Conservation (phyloP, 1,139 yeast species). For the Sugiyamaella paludigena region DNA sequence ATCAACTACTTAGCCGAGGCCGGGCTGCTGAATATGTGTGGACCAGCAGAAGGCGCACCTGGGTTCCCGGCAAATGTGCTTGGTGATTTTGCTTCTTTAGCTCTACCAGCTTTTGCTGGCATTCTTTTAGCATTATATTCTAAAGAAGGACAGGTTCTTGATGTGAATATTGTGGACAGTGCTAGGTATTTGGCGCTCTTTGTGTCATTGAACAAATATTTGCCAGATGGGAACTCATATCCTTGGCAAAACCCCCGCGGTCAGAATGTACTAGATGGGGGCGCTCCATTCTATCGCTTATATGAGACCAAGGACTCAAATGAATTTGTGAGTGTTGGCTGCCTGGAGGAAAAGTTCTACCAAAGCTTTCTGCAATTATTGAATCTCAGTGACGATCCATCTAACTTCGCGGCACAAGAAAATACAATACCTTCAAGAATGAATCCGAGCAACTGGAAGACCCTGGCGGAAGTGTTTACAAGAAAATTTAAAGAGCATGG, state of each 20-base stretch:
- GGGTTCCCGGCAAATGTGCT: slow-evolving; percentile 5
- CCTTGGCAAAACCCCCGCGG: slow-evolving; percentile 5
- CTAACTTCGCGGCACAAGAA: too few relatives aligned
- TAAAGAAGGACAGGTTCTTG: slow-evolving; percentile 5
- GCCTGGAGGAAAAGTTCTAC: too few relatives aligned
- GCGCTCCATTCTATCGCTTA: too few relatives aligned
- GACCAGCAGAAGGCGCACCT: slow-evolving; percentile 4
- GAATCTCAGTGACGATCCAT: too few relatives aligned
- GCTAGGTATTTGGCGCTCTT: slow-evolving; percentile 5
- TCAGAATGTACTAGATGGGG: too few relatives aligned
- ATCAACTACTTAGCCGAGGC: slow-evolving; percentile 7
- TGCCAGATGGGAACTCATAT: slow-evolving; percentile 2
- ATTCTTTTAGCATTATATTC: slow-evolving; percentile 4
- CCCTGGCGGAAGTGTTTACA: too few relatives aligned
- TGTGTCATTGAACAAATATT: slow-evolving; percentile 2
- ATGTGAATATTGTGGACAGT: slow-evolving; percentile 5
- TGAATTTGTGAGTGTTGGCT: too few relatives aligned
- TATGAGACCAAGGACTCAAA: too few relatives aligned
- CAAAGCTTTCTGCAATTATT: too few relatives aligned
- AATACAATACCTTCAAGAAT: too few relatives aligned
- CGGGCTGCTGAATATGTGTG: background rate
- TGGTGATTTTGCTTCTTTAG: slow-evolving; percentile 4
- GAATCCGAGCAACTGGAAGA: too few relatives aligned
- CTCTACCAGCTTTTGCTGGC: slow-evolving; percentile 5
- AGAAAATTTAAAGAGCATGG: too few relatives aligned